Conservation (phyloP, 495 filamentous ascomycete species). For the Penicillium bialowiezense region DNA sequence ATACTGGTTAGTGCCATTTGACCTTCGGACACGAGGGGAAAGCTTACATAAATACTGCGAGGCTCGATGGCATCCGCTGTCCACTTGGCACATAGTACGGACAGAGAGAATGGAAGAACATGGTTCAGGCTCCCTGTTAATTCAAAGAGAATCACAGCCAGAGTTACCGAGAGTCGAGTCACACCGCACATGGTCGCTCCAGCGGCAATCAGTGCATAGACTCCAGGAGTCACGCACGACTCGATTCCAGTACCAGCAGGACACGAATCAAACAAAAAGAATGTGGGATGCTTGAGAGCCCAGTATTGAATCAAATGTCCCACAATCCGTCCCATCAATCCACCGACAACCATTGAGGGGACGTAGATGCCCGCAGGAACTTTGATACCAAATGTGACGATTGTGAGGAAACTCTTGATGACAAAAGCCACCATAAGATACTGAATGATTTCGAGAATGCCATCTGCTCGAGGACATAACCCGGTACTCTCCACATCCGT, state of each 20-base stretch:
- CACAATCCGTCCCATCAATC: conserved; percentile 84
- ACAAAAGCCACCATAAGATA: conserved; percentile 76
- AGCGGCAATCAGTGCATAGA: conserved; percentile 92
- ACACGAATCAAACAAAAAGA: conserved; percentile 71
- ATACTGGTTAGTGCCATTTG: conserved; percentile 15
- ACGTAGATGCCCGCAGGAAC: conserved; percentile 96
- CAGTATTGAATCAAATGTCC: conserved; percentile 85
- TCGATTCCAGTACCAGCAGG: conserved; percentile 64
- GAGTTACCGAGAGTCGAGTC: conserved; percentile 87
- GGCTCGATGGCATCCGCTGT: conserved; percentile 95
- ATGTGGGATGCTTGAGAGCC: conserved; percentile 68
- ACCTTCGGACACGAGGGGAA: not conserved
- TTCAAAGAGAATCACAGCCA: conserved; percentile 95
- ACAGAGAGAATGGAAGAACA: conserved; percentile 90
- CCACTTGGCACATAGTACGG: conserved; percentile 94
- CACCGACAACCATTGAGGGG: conserved; percentile 96
- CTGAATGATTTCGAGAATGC: conserved; percentile 69
- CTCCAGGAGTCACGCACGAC: conserved; percentile 89
- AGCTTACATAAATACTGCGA: conserved; percentile 80
- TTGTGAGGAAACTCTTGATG: conserved; percentile 84
- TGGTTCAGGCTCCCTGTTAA: conserved; percentile 92
- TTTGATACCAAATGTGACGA: conserved; percentile 90
- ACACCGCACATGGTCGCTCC: conserved; percentile 98
- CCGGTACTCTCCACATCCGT: conserved; percentile 57
- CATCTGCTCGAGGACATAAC: conserved; percentile 72